Evolutionary conservation across 2,329 filamentous ascomycete genomes (phyloP).

Genomic region (Lachnellula subtilissima): DNA sequence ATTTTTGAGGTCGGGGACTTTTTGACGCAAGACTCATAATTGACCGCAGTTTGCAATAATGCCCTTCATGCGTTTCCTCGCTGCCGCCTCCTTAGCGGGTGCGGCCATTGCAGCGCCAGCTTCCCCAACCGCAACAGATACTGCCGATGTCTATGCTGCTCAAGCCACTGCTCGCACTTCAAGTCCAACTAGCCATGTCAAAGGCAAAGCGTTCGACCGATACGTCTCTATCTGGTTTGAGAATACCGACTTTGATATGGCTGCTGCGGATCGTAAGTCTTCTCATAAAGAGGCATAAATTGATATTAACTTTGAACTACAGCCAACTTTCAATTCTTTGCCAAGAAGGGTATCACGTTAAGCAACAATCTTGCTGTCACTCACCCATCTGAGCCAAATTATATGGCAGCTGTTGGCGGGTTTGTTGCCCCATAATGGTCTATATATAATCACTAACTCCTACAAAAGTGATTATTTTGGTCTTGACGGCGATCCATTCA

Average conservation of each 20-base stretch:
- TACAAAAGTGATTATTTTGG: slow-evolving; percentile 7
- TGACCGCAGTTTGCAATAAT: background rate
- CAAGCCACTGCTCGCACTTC: slow-evolving; percentile 56
- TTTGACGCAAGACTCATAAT: too few relatives aligned
- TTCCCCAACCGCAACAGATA: slow-evolving; percentile 44
- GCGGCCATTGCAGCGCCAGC: slow-evolving; percentile 22
- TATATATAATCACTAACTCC: background rate
- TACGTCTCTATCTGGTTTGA: slow-evolving; percentile 72
- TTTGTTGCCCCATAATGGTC: slow-evolving; percentile 9
- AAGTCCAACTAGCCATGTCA: slow-evolving; percentile 58
- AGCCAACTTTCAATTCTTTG: slow-evolving; percentile 53
- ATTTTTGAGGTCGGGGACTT: too few relatives aligned
- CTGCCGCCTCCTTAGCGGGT: slow-evolving; percentile 25
- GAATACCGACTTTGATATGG: slow-evolving; percentile 66
- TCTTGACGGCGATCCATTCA: slow-evolving; percentile 50
- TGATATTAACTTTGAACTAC: slow-evolving; percentile 28
- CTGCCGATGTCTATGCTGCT: slow-evolving; percentile 48
- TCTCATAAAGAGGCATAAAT: slow-evolving; percentile 10
- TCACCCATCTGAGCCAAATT: slow-evolving; percentile 74
- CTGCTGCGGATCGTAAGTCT: slow-evolving; percentile 54
- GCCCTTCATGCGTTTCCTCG: slow-evolving; percentile 25
- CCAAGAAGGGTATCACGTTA: slow-evolving; percentile 57
- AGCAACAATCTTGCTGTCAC: slow-evolving; percentile 58
- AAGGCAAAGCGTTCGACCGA: slow-evolving; percentile 68
- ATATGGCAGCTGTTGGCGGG: slow-evolving; percentile 62